A percentile compares a stretch with the other conserved stretches of the same genome.
Conservation (phyloP, 768 basidiomycete genomes). For the Agrocybe pediades region DNA sequence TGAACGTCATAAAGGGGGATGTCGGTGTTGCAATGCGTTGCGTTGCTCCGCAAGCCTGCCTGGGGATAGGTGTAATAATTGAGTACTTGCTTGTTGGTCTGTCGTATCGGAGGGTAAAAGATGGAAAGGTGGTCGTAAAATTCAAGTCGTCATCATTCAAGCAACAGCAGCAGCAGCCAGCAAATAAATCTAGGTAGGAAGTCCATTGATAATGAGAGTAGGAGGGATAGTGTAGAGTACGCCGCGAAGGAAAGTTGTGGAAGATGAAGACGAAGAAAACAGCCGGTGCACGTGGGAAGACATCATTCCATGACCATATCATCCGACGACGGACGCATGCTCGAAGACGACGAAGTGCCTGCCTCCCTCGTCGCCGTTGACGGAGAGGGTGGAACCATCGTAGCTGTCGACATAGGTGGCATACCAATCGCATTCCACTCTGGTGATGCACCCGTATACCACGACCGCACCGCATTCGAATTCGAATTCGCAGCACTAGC, state of each 20-base stretch:
- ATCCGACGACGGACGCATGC: neutral
- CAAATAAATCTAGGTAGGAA: neutral
- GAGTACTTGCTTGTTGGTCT: neutral
- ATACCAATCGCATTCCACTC: neutral
- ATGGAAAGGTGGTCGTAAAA: neutral
- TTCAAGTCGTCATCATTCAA: neutral
- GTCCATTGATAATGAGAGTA: neutral
- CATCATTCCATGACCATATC: conserved; percentile 11
- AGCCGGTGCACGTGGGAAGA: too few species aligned
- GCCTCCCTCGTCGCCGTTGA: neutral
- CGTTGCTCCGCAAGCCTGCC: too few species aligned
- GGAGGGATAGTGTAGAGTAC: too few species aligned
- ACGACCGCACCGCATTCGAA: neutral
- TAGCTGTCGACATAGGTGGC: too few species aligned
- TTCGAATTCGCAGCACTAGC: too few species aligned
- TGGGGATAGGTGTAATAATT: too few species aligned
- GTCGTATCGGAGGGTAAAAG: neutral
- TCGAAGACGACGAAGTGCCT: conserved; percentile 5
- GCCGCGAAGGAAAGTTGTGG: neutral
- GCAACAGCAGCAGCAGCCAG: neutral
- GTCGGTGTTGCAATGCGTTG: too few species aligned
- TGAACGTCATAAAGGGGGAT: too few species aligned
- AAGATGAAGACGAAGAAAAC: neutral
- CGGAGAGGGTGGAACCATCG: too few species aligned
- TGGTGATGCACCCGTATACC: neutral